Percentiles rank a stretch among this genome's conserved stretches.
Evolutionary conservation across 495 filamentous ascomycete species (phyloP).

Genomic region (Schizothecium vesticola): DNA sequence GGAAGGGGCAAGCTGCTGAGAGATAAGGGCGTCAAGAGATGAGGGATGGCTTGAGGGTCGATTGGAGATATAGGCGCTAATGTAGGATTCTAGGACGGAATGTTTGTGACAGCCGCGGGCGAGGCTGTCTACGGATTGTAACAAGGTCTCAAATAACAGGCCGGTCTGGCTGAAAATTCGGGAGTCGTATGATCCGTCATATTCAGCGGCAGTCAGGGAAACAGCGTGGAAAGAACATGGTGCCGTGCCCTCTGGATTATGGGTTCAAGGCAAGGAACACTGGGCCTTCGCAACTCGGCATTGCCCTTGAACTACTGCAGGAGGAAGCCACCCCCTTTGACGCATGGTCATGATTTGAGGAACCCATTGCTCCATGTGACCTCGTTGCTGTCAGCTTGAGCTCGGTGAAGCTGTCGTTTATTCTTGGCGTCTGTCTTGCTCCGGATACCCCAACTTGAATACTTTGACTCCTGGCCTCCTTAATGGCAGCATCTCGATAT

Average conservation of each 20-base stretch:
- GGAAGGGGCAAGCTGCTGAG: not conserved
- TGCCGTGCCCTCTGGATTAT: no score
- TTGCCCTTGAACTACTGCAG: no score
- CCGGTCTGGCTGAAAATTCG: not conserved
- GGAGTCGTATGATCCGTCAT: not conserved
- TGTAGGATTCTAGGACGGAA: not conserved
- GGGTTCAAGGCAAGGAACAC: not conserved
- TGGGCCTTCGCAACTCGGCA: no score
- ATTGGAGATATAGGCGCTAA: not conserved
- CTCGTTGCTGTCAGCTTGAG: no score
- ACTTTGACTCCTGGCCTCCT: no score
- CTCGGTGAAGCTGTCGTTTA: no score
- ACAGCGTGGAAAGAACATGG: not conserved
- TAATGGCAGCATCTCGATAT: no score
- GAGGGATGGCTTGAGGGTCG: not conserved
- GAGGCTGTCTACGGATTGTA: not conserved
- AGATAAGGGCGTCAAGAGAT: not conserved
- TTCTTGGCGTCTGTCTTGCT: no score
- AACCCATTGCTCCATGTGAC: no score
- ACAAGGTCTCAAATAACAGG: not conserved
- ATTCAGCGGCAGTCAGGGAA: not conserved
- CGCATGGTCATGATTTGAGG: no score
- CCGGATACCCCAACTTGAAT: no score
- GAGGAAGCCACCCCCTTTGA: no score
- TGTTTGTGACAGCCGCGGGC: not conserved